These are phyloP conservation scores for Rhizoclosmatium globosum DNA, from an alignment of 192 early-diverging fungal genomes.

Conservation along the genomic window DNA sequence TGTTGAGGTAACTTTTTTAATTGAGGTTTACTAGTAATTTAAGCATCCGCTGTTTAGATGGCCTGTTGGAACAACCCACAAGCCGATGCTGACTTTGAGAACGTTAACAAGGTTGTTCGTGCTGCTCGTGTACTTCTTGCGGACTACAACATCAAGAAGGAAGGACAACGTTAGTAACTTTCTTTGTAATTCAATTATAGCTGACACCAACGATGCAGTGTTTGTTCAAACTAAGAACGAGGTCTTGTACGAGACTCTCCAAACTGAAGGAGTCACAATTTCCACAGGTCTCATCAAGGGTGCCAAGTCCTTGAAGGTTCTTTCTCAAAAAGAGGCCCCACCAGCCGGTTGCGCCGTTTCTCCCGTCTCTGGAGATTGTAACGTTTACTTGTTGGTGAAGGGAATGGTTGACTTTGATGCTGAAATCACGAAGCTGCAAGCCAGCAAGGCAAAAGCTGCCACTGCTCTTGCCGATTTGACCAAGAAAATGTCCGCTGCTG, in stretches of 20 bases:
- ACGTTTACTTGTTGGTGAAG: constrained; percentile 81
- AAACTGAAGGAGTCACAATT: constrained; percentile 70
- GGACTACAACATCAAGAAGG: constrained; percentile 79
- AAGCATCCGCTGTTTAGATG: constrained; percentile 48
- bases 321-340: constrained; percentile 58
- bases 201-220: constrained; percentile 41
- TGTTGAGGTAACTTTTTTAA: constrained; percentile 37
- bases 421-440: constrained; percentile 82
- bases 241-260: constrained; percentile 56
- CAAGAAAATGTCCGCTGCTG: constrained; percentile 71
- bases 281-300: constrained; percentile 75
- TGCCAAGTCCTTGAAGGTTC: constrained; percentile 69
- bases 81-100: constrained; percentile 83
- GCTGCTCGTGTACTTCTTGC: constrained; percentile 79
- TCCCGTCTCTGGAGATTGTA: constrained; percentile 74
- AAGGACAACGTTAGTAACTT: constrained; percentile 64
- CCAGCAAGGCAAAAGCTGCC: constrained; percentile 71
- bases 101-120: constrained; percentile 78
- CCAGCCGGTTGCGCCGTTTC: constrained; percentile 85
- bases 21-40: constrained; percentile 50
- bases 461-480: constrained; percentile 64
- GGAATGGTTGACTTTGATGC: constrained; percentile 82
- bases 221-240: constrained; percentile 65
- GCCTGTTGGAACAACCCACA: constrained; percentile 62
- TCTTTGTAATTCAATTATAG: constrained; percentile 33